phyloP scores from a whole-genome alignment of 2,329 filamentous ascomycete species.

The Tolypocladium sp. region DNA sequence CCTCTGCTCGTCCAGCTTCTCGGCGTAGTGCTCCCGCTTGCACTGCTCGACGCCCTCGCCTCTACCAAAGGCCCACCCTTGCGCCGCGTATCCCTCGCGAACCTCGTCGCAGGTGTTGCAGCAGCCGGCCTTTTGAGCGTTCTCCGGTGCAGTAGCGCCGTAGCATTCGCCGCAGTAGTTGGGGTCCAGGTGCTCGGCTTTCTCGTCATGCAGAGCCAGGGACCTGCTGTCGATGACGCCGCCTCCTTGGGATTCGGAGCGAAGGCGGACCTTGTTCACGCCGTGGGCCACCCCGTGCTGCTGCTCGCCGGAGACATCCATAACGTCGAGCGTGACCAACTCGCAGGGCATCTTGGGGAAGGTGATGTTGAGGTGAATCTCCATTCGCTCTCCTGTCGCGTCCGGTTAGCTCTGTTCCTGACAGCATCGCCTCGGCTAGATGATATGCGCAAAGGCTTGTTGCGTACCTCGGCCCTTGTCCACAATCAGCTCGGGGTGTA shows the following conservation, averaged over 20 bases:
- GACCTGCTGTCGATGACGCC: slow-evolving; percentile 61
- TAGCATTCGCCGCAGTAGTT: slow-evolving; percentile 92
- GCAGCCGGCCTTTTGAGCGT: slow-evolving; percentile 73
- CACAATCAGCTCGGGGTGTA: slow-evolving; percentile 88
- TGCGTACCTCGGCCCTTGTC: slow-evolving; percentile 84
- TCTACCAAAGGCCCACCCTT: slow-evolving; percentile 86
- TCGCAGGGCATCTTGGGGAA: slow-evolving; percentile 94
- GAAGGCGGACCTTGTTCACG: slow-evolving; percentile 80
- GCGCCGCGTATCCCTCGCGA: slow-evolving; percentile 84
- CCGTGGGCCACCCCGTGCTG: slow-evolving; percentile 92
- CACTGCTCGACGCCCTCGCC: slow-evolving; percentile 94
- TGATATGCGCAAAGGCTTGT: no score
- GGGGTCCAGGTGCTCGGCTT: slow-evolving; percentile 73
- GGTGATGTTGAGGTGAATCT: slow-evolving; percentile 95
- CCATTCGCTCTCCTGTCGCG: slow-evolving; percentile 81
- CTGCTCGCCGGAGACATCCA: slow-evolving; percentile 97
- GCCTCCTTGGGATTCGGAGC: slow-evolving; percentile 64
- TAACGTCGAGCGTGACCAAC: slow-evolving; percentile 91
- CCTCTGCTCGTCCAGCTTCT: slow-evolving; percentile 79
- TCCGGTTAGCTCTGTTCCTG: slow-evolving; percentile 11
- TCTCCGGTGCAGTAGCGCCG: slow-evolving; percentile 65
- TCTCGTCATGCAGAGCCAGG: slow-evolving; percentile 56
- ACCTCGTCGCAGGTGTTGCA: slow-evolving; percentile 98
- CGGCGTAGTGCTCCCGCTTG: slow-evolving; percentile 84
- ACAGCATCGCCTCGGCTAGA: not conserved